Conservation (phyloP, 805 yeast genomes). For the Metschnikowia dekortorum region DNA sequence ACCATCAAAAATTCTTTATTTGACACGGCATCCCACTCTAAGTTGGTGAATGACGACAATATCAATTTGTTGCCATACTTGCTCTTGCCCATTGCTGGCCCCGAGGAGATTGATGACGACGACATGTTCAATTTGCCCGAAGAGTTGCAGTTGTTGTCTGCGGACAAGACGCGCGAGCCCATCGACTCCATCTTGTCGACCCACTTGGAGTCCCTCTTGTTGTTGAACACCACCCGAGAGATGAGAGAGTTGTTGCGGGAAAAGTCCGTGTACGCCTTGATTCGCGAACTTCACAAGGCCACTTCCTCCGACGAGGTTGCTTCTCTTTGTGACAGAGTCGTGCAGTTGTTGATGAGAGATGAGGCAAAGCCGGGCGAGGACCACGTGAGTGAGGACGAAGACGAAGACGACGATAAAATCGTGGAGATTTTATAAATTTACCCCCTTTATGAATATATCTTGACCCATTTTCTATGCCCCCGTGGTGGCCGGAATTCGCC, state of each 20-base stretch:
- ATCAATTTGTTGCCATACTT: slow-evolving; percentile 79
- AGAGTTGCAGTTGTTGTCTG: slow-evolving; percentile 73
- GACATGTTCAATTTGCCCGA: slow-evolving; percentile 87
- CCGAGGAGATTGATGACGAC: slow-evolving; percentile 73
- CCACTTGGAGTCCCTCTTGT: slow-evolving; percentile 74
- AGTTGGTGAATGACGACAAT: slow-evolving; percentile 52
- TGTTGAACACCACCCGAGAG: slow-evolving; percentile 69
- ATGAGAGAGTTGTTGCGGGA: slow-evolving; percentile 74
- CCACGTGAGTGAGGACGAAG: slow-evolving; percentile 42
- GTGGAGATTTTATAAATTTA: slow-evolving; percentile 45
- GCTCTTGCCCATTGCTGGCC: slow-evolving; percentile 74
- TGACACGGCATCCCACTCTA: slow-evolving; percentile 65
- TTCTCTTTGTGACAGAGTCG: slow-evolving; percentile 78
- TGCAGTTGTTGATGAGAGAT: slow-evolving; percentile 89
- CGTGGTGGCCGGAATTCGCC: neutral
- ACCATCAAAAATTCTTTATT: slow-evolving; percentile 87
- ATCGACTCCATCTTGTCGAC: slow-evolving; percentile 56
- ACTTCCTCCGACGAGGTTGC: slow-evolving; percentile 40
- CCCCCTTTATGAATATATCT: neutral
- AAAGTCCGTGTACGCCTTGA: slow-evolving; percentile 79
- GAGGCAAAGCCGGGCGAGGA: slow-evolving; percentile 45
- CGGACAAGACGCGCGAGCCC: slow-evolving; percentile 75
- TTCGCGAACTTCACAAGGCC: slow-evolving; percentile 78
- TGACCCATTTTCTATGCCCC: neutral
- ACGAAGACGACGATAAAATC: slow-evolving; percentile 45